Conservation (phyloP, 257 asterid genomes). For the Solanum tacnaense region DNA sequence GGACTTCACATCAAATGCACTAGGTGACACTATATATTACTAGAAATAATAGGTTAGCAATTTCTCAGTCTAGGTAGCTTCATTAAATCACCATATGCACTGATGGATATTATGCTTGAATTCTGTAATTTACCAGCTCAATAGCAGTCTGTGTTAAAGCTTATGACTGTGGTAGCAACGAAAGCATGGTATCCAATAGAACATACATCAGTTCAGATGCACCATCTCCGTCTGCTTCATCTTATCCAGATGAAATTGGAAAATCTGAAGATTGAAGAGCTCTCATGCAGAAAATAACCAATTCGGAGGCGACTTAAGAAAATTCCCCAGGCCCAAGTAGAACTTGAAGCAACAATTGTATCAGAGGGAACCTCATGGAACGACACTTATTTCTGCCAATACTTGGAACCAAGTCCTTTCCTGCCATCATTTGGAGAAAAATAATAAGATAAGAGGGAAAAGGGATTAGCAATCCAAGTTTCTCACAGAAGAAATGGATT, state of each 20-base stretch:
- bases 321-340: slow-evolving; percentile 77
- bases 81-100: not conserved
- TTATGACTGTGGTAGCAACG: slow-evolving; percentile 76
- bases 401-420: slow-evolving; percentile 47
- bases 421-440: slow-evolving; percentile 24
- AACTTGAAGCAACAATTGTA: slow-evolving; percentile 83
- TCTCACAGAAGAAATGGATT: not conserved
- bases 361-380: slow-evolving; percentile 65
- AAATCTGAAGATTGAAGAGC: slow-evolving; percentile 54
- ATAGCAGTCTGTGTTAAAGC: slow-evolving; percentile 76
- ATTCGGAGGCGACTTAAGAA: slow-evolving; percentile 68
- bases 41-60: not conserved
- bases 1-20: not conserved
- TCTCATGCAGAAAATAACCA: slow-evolving; percentile 65
- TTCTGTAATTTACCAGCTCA: slow-evolving; percentile 55
- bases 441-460: not conserved
- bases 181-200: slow-evolving; percentile 86
- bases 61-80: not conserved
- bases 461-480: not conserved
- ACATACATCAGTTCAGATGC: slow-evolving; percentile 72
- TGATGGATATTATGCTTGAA: not conserved
- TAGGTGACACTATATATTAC: not conserved
- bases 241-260: slow-evolving; percentile 53
- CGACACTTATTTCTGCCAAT: slow-evolving; percentile 46
- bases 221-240: slow-evolving; percentile 50